Percentiles rank a stretch among this genome's conserved stretches.
phyloP scores from a whole-genome alignment of 805 yeast species.

The Candida germanica region DNA sequence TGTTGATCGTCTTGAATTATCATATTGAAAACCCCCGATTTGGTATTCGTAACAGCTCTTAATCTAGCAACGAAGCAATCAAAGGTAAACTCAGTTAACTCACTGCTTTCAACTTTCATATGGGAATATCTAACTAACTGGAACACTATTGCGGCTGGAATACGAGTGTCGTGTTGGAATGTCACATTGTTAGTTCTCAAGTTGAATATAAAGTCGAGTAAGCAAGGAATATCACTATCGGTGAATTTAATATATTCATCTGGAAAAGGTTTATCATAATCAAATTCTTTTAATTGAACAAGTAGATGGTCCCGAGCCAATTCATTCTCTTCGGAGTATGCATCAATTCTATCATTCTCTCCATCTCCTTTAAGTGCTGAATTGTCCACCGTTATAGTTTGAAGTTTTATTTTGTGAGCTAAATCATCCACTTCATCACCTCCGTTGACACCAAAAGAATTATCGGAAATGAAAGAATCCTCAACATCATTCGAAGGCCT shows the following conservation, averaged over 20 bases:
- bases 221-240: conserved; percentile 52
- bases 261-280: conserved; percentile 52
- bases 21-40: conserved; percentile 54
- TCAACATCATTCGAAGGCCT: conserved; percentile 8
- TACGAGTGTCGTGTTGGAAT: conserved; percentile 45
- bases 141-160: conserved; percentile 68
- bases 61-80: conserved; percentile 61
- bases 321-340: conserved; percentile 25
- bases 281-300: conserved; percentile 41
- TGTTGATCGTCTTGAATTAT: conserved; percentile 27
- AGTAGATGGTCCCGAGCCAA: conserved; percentile 28
- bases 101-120: conserved; percentile 50
- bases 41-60: conserved; percentile 56
- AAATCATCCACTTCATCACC: conserved; percentile 35
- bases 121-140: conserved; percentile 72
- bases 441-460: conserved; percentile 20
- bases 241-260: conserved; percentile 62
- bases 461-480: conserved; percentile 10
- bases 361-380: conserved; percentile 12
- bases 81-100: conserved; percentile 56
- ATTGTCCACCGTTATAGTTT: conserved; percentile 22
- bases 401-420: conserved; percentile 31
- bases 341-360: conserved; percentile 15
- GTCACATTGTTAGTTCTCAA: conserved; percentile 38
- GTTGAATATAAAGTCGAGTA: conserved; percentile 47